phyloP scores from a whole-genome alignment of 768 basidiomycete species.

The Lentinula sp. region DNA sequence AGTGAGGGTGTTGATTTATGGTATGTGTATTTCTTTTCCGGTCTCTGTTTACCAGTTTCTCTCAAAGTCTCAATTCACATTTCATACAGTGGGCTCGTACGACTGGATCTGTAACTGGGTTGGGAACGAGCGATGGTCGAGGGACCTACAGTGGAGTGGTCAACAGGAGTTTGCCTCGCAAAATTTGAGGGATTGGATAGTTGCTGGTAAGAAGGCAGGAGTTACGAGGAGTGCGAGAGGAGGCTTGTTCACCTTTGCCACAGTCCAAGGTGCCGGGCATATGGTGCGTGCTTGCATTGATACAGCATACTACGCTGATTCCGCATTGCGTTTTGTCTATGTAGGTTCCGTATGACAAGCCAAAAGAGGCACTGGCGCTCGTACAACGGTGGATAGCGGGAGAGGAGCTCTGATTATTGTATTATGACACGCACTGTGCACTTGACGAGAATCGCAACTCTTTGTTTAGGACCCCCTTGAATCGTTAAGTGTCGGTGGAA shows the following conservation, averaged over 20 bases:
- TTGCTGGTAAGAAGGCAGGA: constrained; percentile 50
- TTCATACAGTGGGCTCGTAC: constrained; percentile 36
- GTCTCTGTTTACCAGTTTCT: constrained; percentile 2
- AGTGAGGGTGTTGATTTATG: constrained; percentile 66
- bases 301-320: background rate
- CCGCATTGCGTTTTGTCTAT: background rate
- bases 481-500: too few relatives aligned
- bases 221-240: constrained; percentile 45
- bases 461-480: background rate
- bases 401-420: constrained; percentile 1
- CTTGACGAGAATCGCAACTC: too few relatives aligned
- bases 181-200: constrained; percentile 45
- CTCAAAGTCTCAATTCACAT: constrained; percentile 41
- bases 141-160: constrained; percentile 55
- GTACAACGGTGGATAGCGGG: constrained; percentile 34
- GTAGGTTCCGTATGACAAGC: constrained; percentile 51
- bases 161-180: constrained; percentile 36
- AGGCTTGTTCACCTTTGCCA: constrained; percentile 47
- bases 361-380: constrained; percentile 35
- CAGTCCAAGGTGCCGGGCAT: constrained; percentile 54
- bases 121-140: constrained; percentile 58
- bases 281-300: constrained; percentile 37
- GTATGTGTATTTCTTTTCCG: background rate
- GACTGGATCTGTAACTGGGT: constrained; percentile 60
- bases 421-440: too few relatives aligned